These are phyloP conservation scores for Clarkia xantiana DNA, from an alignment of 345 rosid genomes.

Conservation along the genomic window DNA sequence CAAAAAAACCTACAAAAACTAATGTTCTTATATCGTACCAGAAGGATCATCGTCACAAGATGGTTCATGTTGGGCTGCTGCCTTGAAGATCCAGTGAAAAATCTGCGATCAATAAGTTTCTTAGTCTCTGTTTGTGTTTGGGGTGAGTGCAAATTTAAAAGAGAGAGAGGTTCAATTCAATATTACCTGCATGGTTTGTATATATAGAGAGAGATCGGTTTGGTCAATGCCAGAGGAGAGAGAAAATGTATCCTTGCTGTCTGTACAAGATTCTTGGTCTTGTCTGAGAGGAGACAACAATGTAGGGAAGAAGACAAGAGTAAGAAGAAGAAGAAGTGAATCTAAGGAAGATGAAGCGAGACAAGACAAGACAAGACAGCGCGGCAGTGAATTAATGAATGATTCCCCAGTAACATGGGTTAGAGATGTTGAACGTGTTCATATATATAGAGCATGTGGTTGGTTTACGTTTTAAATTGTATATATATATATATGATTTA, in stretches of 20 bases:
- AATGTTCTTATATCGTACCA: slow-evolving; percentile 12
- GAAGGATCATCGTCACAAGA: neutral
- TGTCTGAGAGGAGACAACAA: slow-evolving; percentile 48
- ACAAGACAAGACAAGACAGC: slow-evolving; percentile 24
- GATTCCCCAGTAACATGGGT: slow-evolving; percentile 31
- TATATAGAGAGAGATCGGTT: too few relatives aligned
- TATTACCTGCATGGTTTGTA: neutral
- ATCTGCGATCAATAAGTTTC: slow-evolving; percentile 25
- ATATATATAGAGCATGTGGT: slow-evolving; percentile 24
- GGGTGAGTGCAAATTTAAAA: neutral
- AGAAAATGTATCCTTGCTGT: too few relatives aligned
- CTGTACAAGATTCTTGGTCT: neutral
- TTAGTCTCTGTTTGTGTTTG: neutral
- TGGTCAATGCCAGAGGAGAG: too few relatives aligned
- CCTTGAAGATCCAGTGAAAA: slow-evolving; percentile 39
- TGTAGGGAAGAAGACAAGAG: slow-evolving; percentile 40
- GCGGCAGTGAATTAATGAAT: slow-evolving; percentile 24
- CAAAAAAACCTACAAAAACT: neutral
- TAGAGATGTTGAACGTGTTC: slow-evolving; percentile 1
- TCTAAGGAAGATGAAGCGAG: slow-evolving; percentile 23
- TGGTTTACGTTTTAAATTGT: slow-evolving; percentile 12
- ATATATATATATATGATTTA: too few relatives aligned
- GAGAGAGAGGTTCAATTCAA: neutral
- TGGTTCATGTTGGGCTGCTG: slow-evolving; percentile 19
- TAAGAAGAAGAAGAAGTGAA: slow-evolving; percentile 20